These are phyloP conservation scores for Colletotrichum orbiculare DNA, from an alignment of 2,329 filamentous ascomycete genomes.

Conservation along the genomic window DNA sequence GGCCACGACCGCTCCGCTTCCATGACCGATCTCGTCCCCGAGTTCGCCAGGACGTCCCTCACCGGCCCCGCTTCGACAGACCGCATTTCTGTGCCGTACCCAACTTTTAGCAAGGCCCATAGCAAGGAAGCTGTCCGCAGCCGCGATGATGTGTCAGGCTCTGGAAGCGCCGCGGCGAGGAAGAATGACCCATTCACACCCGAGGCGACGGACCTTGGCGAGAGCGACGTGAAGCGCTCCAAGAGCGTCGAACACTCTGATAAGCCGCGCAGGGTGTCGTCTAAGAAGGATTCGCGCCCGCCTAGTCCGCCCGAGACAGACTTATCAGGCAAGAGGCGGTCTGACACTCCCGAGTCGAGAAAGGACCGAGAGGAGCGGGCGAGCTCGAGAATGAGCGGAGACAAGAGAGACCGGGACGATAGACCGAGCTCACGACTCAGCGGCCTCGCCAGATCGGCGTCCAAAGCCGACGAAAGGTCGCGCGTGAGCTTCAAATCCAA, in stretches of 20 bases:
- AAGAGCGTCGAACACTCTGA: constrained; percentile 58
- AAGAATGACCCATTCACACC: constrained; percentile 69
- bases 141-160: constrained; percentile 60
- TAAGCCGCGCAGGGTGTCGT: constrained; percentile 46
- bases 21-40: constrained; percentile 62
- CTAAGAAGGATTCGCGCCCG: constrained; percentile 61
- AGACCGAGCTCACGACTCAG: constrained; percentile 59
- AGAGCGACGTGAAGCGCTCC: constrained; percentile 58
- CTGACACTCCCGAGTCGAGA: constrained; percentile 41
- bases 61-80: constrained; percentile 49
- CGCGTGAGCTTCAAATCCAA: constrained; percentile 66
- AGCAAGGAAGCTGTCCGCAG: constrained; percentile 86
- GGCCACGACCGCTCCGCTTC: constrained; percentile 46
- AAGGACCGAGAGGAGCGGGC: constrained; percentile 48
- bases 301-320: constrained; percentile 74
- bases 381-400: constrained; percentile 56
- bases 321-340: constrained; percentile 57
- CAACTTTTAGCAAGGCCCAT: constrained; percentile 87
- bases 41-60: constrained; percentile 52
- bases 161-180: constrained; percentile 34
- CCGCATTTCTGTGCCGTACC: constrained; percentile 75
- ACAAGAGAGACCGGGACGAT: constrained; percentile 42
- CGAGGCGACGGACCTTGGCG: constrained; percentile 76
- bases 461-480: constrained; percentile 61
- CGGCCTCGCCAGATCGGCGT: constrained; percentile 55